phyloP scores from a whole-genome alignment of 805 yeast genomes.

The Scheffersomyces coipomensis region DNA sequence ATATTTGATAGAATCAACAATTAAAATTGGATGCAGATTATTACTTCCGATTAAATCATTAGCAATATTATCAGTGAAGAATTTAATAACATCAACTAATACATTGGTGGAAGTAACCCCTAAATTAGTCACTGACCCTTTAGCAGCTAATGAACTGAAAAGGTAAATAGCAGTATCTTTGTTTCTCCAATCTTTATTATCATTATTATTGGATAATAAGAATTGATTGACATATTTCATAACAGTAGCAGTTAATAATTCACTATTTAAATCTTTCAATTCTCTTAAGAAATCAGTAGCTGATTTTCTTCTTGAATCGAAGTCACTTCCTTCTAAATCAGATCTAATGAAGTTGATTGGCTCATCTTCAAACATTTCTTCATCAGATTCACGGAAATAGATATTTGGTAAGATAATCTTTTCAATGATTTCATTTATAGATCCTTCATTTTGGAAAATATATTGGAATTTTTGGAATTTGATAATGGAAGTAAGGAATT shows the following conservation, averaged over 20 bases:
- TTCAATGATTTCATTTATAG: constrained; percentile 71
- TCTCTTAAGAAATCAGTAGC: constrained; percentile 92
- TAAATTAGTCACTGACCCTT: constrained; percentile 79
- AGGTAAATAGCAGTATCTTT: constrained; percentile 86
- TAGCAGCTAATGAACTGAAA: constrained; percentile 86
- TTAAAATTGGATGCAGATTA: constrained; percentile 68
- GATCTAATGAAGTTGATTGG: constrained; percentile 91
- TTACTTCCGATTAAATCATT: constrained; percentile 62
- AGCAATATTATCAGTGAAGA: constrained; percentile 79
- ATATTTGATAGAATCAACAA: constrained; percentile 90
- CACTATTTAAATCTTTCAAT: constrained; percentile 75
- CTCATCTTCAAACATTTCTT: constrained; percentile 94
- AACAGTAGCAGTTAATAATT: constrained; percentile 70
- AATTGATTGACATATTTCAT: constrained; percentile 70
- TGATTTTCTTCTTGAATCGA: constrained; percentile 87
- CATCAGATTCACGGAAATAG: constrained; percentile 80
- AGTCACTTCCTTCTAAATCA: constrained; percentile 93
- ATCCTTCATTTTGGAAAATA: constrained; percentile 59
- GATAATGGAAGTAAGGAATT: constrained; percentile 79
- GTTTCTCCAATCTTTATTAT: constrained; percentile 65
- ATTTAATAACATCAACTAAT: constrained; percentile 80
- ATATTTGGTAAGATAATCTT: constrained; percentile 88
- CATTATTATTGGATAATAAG: constrained; percentile 48
- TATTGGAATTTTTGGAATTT: constrained; percentile 64
- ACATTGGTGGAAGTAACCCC: constrained; percentile 88